Conservation (phyloP, 2,329 filamentous ascomycete genomes). For the Ceratocystis harringtonii region DNA sequence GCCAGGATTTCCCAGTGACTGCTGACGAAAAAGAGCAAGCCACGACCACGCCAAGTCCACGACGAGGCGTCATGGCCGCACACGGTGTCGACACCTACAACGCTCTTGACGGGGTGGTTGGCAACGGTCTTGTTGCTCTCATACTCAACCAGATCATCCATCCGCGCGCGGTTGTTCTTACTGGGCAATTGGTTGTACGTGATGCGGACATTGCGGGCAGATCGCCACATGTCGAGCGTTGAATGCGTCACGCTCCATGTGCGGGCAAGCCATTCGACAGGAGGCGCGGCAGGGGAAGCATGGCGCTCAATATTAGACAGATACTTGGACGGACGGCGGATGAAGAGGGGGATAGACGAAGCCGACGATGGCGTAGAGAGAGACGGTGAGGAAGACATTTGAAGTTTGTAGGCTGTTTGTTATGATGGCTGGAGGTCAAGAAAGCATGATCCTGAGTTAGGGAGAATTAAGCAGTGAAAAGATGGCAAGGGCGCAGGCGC, state of each 20-base stretch:
- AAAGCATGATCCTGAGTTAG: background rate
- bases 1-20: conserved; percentile 72
- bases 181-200: conserved; percentile 47
- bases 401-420: background rate
- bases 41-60: conserved; percentile 69
- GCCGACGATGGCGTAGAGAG: conserved; percentile 7
- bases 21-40: conserved; percentile 54
- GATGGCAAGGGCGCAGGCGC: background rate
- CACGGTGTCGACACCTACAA: conserved; percentile 49
- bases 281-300: conserved; percentile 25
- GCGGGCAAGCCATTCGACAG: conserved; percentile 44
- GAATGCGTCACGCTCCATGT: conserved; percentile 65
- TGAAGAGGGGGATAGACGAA: conserved; percentile 2
- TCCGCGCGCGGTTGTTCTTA: conserved; percentile 29
- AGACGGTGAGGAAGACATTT: background rate
- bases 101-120: conserved; percentile 38
- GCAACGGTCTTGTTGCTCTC: conserved; percentile 36
- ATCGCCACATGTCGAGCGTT: conserved; percentile 66
- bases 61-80: conserved; percentile 25
- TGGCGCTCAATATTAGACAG: conserved; percentile 10
- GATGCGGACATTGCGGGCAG: conserved; percentile 65
- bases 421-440: background rate
- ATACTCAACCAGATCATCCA: conserved; percentile 63
- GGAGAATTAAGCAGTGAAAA: background rate
- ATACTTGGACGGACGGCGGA: conserved; percentile 12